phyloP scores from a whole-genome alignment of 441 rosid species.

The Erysimum cheiri region DNA sequence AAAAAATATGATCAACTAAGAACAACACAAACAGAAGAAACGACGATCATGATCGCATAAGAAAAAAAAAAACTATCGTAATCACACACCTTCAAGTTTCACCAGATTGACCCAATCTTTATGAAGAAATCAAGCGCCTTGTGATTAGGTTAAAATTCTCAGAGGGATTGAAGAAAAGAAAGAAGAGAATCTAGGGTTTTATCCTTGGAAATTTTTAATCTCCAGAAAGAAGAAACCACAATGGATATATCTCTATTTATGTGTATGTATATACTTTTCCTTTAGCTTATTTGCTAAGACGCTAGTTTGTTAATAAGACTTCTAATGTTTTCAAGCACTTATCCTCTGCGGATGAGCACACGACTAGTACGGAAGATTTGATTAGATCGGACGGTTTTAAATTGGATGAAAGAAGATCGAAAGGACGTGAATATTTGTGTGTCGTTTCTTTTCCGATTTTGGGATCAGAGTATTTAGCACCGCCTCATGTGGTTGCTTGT shows the following conservation, averaged over 20 bases:
- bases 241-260: constrained; percentile 7
- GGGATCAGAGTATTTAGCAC: constrained; percentile 40
- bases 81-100: constrained; percentile 32
- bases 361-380: neutral
- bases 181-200: constrained; percentile 45
- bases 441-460: constrained; percentile 23
- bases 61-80: neutral
- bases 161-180: constrained; percentile 15
- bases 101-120: constrained; percentile 18
- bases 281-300: constrained; percentile 43
- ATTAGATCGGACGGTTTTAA: constrained; percentile 29
- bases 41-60: constrained; percentile 33
- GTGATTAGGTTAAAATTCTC: constrained; percentile 14
- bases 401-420: neutral
- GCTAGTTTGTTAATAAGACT: constrained; percentile 28
- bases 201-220: constrained; percentile 19
- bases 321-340: neutral
- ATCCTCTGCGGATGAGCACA: constrained; percentile 27
- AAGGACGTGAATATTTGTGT: constrained; percentile 4
- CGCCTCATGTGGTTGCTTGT: constrained; percentile 32
- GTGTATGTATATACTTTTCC: constrained; percentile 27
- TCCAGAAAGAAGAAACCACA: constrained; percentile 33
- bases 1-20: constrained; percentile 7
- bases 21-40: constrained; percentile 16
- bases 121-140: constrained; percentile 15